Evolutionary conservation across 345 rosid genomes (phyloP).

Genomic region (Heritiera fomes): DNA sequence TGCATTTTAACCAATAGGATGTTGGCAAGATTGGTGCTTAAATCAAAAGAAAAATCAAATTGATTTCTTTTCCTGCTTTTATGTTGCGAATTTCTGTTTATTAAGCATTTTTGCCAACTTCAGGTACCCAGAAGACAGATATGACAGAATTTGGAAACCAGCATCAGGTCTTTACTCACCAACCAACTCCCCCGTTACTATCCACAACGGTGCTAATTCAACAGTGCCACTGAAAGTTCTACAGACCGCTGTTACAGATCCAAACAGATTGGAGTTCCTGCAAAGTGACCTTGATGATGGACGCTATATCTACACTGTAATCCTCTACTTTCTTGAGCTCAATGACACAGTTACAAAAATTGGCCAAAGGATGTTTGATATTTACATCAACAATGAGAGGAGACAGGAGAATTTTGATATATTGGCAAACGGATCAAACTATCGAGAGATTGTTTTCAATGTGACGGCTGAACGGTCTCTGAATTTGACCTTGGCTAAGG

Average conservation of each 20-base stretch:
- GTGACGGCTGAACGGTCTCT: constrained; percentile 46
- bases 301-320: constrained; percentile 44
- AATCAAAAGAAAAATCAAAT: too few relatives aligned
- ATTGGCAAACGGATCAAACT: constrained; percentile 38
- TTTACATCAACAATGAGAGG: constrained; percentile 44
- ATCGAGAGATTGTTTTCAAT: constrained; percentile 34
- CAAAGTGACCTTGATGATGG: constrained; percentile 32
- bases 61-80: too few relatives aligned
- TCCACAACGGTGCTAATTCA: constrained; percentile 5
- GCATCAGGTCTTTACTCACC: constrained; percentile 23
- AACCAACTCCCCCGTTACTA: constrained; percentile 7
- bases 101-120: constrained; percentile 22
- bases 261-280: constrained; percentile 39
- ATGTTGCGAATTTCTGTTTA: background rate
- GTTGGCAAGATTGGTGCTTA: too few relatives aligned
- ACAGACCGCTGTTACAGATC: constrained; percentile 40
- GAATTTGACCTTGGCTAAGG: constrained; percentile 56
- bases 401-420: constrained; percentile 39
- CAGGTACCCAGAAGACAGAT: constrained; percentile 55
- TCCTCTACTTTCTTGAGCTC: constrained; percentile 68
- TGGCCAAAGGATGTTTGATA: constrained; percentile 54
- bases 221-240: constrained; percentile 53
- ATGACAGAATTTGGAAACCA: constrained; percentile 62
- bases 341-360: constrained; percentile 26
- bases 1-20: background rate